Percentiles rank a stretch among this genome's conserved stretches.
Conservation (phyloP, 768 basidiomycete genomes). For the Amanita polypyramis region DNA sequence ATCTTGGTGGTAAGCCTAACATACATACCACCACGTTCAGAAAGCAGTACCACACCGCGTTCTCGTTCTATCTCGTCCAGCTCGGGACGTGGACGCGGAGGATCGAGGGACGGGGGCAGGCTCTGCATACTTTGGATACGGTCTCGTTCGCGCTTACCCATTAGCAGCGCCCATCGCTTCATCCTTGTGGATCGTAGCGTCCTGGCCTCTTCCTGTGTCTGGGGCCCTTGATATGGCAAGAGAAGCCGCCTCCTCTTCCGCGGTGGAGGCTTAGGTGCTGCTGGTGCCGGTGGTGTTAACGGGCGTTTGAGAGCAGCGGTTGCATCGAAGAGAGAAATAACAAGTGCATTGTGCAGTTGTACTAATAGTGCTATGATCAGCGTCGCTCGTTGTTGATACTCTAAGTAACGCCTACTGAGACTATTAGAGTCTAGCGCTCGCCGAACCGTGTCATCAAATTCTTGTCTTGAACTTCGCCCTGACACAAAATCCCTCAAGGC, state of each 20-base stretch:
- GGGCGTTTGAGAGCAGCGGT: conserved; percentile 58
- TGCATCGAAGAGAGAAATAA: conserved; percentile 76
- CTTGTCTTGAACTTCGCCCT: conserved; percentile 57
- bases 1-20: conserved; percentile 10
- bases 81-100: conserved; percentile 33
- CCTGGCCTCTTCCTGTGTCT: conserved; percentile 37
- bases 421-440: conserved; percentile 49
- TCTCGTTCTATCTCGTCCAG: conserved; percentile 64
- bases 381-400: not conserved
- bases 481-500: conserved; percentile 58
- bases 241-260: conserved; percentile 62
- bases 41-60: conserved; percentile 51
- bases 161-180: conserved; percentile 63
- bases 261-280: conserved; percentile 47
- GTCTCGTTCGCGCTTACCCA: conserved; percentile 69
- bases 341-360: conserved; percentile 74
- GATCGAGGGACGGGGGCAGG: conserved; percentile 28
- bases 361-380: conserved; percentile 30
- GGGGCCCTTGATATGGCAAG: conserved; percentile 64
- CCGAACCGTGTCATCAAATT: conserved; percentile 67
- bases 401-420: conserved; percentile 22
- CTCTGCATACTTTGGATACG: conserved; percentile 44
- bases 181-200: conserved; percentile 52
- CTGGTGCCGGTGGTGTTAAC: conserved; percentile 54
- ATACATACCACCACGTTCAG: conserved; percentile 51